Evolutionary conservation across 108 stramenopile genomes (phyloP).

Genomic region (Pseudonitzschia pungens): DNA sequence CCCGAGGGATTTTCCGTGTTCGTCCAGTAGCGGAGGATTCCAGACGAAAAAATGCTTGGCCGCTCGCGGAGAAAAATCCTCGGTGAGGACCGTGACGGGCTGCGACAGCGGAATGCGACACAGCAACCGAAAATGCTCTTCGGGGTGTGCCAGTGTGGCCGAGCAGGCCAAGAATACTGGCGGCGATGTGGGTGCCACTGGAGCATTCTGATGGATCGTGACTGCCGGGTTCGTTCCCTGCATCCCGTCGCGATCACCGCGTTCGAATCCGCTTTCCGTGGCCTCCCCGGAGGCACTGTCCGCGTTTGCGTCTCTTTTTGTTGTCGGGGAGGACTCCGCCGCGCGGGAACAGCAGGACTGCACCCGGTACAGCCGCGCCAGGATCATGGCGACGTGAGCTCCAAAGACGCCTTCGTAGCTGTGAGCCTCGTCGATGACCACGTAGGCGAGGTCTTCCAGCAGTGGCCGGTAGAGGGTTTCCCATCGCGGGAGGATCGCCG

Average conservation of each 20-base stretch:
- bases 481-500: slow-evolving; percentile 90
- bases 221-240: not conserved
- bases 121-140: slow-evolving; percentile 73
- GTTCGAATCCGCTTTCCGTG: not conserved
- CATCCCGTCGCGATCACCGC: not conserved
- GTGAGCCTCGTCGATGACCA: slow-evolving; percentile 94
- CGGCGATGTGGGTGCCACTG: no score
- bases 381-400: slow-evolving; percentile 91
- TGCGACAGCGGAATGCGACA: slow-evolving; percentile 61
- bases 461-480: slow-evolving; percentile 56
- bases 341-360: not conserved
- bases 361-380: slow-evolving; percentile 84
- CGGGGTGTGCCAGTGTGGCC: slow-evolving; percentile 90
- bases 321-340: not conserved
- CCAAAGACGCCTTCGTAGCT: slow-evolving; percentile 95
- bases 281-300: not conserved
- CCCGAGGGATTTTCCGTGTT: slow-evolving; percentile 36
- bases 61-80: slow-evolving; percentile 80
- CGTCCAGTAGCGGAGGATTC: slow-evolving; percentile 81
- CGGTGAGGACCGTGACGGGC: slow-evolving; percentile 49
- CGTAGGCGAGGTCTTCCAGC: slow-evolving; percentile 62
- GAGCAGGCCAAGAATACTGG: slow-evolving; percentile 86
- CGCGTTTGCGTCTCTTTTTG: slow-evolving; percentile 14
- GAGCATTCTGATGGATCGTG: no score
- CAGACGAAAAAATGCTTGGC: slow-evolving; percentile 85